These are phyloP conservation scores for Aspergillus leporis DNA, from an alignment of 495 filamentous ascomycete genomes.

Conservation along the genomic window DNA sequence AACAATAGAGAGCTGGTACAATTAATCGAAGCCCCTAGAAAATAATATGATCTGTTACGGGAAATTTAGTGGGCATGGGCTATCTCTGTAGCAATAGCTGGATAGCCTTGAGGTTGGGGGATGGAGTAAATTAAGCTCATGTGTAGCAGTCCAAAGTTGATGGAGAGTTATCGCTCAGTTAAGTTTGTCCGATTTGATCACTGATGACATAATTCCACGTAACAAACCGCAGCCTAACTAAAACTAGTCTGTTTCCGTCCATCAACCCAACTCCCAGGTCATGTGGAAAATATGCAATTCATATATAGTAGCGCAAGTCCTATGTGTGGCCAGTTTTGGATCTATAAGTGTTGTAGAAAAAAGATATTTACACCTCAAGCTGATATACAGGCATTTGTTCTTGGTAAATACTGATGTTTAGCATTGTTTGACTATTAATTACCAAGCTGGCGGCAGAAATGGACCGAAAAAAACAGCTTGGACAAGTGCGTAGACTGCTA, in stretches of 20 bases:
- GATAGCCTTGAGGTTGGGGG: conserved; percentile 16
- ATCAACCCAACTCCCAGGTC: background rate
- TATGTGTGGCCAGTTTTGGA: too few species aligned
- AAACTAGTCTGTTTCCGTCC: background rate
- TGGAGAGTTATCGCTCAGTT: conserved; percentile 15
- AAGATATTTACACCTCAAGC: too few species aligned
- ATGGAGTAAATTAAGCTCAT: conserved; percentile 21
- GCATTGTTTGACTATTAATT: background rate
- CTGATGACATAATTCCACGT: conserved; percentile 49
- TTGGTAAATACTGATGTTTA: background rate
- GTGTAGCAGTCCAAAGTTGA: conserved; percentile 16
- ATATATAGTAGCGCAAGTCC: background rate
- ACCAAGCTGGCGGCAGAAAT: conserved; percentile 88
- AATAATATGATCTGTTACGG: background rate
- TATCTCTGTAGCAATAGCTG: conserved; percentile 5
- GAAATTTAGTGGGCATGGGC: background rate
- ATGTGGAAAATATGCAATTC: too few species aligned
- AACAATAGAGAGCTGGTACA: background rate
- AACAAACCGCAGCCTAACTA: conserved; percentile 25
- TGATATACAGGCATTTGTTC: too few species aligned
- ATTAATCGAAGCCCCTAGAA: background rate
- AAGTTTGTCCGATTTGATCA: conserved; percentile 20
- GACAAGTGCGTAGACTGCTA: conserved; percentile 78
- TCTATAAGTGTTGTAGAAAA: too few species aligned
- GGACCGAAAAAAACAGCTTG: conserved; percentile 83